Conservation (phyloP, 148 eudicot species). For the Rhododendron ferrugineum region DNA sequence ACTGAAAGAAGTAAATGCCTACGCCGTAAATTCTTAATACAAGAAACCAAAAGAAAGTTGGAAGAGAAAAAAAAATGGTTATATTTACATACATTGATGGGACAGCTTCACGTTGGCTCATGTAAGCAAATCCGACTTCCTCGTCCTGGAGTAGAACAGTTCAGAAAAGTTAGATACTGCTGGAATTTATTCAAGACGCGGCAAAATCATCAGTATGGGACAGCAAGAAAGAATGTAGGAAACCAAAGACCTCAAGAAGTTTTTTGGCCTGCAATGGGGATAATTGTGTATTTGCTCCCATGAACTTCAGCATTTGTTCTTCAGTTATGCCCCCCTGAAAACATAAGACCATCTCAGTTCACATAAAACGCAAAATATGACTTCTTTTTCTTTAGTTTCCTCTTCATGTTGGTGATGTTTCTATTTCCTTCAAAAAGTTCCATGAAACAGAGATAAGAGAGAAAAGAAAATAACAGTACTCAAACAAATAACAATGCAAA, state of each 20-base stretch:
- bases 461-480: neutral
- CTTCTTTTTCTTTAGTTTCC: neutral
- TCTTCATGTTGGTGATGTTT: neutral
- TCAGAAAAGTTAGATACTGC: constrained; percentile 9
- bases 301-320: constrained; percentile 90
- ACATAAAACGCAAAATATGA: neutral
- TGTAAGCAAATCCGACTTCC: constrained; percentile 75
- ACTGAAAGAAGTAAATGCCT: constrained; percentile 1
- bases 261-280: constrained; percentile 73
- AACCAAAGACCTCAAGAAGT: constrained; percentile 70
- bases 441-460: neutral
- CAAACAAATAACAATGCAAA: neutral
- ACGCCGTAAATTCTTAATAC: neutral
- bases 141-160: constrained; percentile 55
- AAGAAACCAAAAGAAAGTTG: neutral
- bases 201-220: neutral
- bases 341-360: neutral
- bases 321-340: constrained; percentile 89
- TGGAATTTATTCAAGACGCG: neutral
- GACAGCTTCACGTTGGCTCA: constrained; percentile 86
- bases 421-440: neutral
- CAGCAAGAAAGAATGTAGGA: constrained; percentile 6
- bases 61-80: constrained; percentile 11
- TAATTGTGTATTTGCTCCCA: constrained; percentile 83
- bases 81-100: constrained; percentile 69